Percentiles rank a stretch among this genome's conserved stretches.
phyloP scores from a whole-genome alignment of 1,139 yeast species.

The Scheffersomyces cryptocercus region DNA sequence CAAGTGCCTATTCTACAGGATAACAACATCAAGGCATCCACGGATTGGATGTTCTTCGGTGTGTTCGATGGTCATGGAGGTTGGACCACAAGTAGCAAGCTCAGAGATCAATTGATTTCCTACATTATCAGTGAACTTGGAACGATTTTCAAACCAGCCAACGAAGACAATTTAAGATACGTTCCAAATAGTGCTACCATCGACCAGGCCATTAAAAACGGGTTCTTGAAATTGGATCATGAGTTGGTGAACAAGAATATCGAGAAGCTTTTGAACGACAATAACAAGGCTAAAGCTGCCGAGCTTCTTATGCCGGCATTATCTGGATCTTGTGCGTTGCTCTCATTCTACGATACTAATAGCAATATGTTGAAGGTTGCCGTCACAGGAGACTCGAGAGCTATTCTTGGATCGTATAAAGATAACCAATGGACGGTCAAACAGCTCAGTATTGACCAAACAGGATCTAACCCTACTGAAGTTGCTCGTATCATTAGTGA shows the following conservation, averaged over 20 bases:
- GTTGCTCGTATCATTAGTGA: conserved; percentile 80
- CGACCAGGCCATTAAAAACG: conserved; percentile 78
- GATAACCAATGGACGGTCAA: conserved; percentile 83
- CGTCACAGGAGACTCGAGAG: conserved; percentile 95
- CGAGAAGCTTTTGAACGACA: conserved; percentile 63
- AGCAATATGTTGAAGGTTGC: conserved; percentile 80
- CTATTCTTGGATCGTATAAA: conserved; percentile 74
- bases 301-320: conserved; percentile 88
- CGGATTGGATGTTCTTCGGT: conserved; percentile 96
- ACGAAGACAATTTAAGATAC: conserved; percentile 46
- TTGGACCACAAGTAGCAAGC: conserved; percentile 84
- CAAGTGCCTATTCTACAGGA: conserved; percentile 71
- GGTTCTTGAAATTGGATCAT: conserved; percentile 81
- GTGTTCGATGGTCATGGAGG: conserved; percentile 98
- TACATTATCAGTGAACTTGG: conserved; percentile 79
- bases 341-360: conserved; percentile 82
- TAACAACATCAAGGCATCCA: conserved; percentile 52
- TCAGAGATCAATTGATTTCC: conserved; percentile 75
- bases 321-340: conserved; percentile 90
- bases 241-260: conserved; percentile 81
- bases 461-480: conserved; percentile 89
- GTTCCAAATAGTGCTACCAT: conserved; percentile 68
- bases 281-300: conserved; percentile 62
- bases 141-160: conserved; percentile 59
- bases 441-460: conserved; percentile 87